Evolutionary conservation across 805 yeast species (phyloP).

Genomic region (Scheffersomyces lignosus): DNA sequence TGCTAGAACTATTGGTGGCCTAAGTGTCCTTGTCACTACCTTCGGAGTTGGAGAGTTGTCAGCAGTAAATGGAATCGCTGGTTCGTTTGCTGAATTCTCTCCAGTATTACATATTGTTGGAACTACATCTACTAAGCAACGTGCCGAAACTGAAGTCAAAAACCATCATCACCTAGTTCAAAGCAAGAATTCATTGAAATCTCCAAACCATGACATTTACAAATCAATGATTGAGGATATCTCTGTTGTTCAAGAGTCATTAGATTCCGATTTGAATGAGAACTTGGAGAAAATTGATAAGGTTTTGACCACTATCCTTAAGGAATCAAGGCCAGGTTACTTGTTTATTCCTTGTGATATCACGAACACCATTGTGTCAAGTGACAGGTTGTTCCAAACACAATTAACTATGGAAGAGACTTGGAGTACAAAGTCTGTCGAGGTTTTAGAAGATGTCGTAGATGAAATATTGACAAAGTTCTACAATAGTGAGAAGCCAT

Average conservation of each 20-base stretch:
- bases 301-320: conserved; percentile 56
- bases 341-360: conserved; percentile 75
- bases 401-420: conserved; percentile 10
- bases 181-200: conserved; percentile 41
- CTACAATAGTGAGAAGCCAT: conserved; percentile 56
- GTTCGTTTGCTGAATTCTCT: conserved; percentile 78
- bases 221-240: conserved; percentile 60
- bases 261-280: conserved; percentile 20
- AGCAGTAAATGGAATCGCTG: conserved; percentile 80
- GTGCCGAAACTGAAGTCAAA: conserved; percentile 11
- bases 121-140: conserved; percentile 36
- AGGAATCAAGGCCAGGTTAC: conserved; percentile 76
- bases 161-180: conserved; percentile 64
- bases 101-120: conserved; percentile 87
- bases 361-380: conserved; percentile 39
- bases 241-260: conserved; percentile 49
- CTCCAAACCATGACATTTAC: conserved; percentile 69
- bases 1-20: conserved; percentile 60
- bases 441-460: conserved; percentile 20
- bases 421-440: background rate
- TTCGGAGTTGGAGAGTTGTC: conserved; percentile 90
- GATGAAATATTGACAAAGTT: conserved; percentile 47
- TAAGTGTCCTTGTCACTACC: conserved; percentile 67
- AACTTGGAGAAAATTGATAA: conserved; percentile 58
- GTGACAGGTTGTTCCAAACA: conserved; percentile 14